Evolutionary conservation across 257 asterid genomes (phyloP).

Genomic region (Nyctanthes arbortristis): DNA sequence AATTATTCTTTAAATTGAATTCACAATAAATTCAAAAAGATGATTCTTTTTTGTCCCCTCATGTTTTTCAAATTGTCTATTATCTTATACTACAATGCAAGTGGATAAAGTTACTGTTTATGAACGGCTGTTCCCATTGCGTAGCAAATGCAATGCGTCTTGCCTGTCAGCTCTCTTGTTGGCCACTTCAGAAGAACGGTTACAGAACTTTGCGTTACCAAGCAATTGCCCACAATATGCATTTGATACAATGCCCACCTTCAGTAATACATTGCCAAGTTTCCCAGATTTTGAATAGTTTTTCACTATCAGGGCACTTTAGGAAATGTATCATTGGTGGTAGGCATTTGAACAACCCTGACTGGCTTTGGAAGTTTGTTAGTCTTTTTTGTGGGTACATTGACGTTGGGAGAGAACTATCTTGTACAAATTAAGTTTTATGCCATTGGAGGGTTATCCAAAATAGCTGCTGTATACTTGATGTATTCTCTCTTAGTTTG

Average conservation of each 20-base stretch:
- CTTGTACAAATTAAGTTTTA: background rate
- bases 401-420: conserved; percentile 4
- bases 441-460: background rate
- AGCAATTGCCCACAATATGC: conserved; percentile 1
- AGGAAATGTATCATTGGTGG: no score
- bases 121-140: conserved; percentile 1
- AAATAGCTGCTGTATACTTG: background rate
- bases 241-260: no score
- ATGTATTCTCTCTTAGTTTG: background rate
- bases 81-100: background rate
- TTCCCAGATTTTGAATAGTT: no score
- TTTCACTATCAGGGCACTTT: no score
- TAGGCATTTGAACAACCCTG: no score
- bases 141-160: background rate
- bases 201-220: background rate
- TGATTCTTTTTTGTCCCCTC: background rate
- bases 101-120: background rate
- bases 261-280: no score
- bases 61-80: conserved; percentile 22
- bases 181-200: background rate
- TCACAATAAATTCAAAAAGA: background rate
- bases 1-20: no score
- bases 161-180: background rate
- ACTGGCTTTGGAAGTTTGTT: no score
- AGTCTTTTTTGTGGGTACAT: background rate